A percentile compares a stretch with the other conserved stretches of the same genome.
phyloP scores from a whole-genome alignment of 2,329 filamentous ascomycete genomes.

The Exophiala sideris region DNA sequence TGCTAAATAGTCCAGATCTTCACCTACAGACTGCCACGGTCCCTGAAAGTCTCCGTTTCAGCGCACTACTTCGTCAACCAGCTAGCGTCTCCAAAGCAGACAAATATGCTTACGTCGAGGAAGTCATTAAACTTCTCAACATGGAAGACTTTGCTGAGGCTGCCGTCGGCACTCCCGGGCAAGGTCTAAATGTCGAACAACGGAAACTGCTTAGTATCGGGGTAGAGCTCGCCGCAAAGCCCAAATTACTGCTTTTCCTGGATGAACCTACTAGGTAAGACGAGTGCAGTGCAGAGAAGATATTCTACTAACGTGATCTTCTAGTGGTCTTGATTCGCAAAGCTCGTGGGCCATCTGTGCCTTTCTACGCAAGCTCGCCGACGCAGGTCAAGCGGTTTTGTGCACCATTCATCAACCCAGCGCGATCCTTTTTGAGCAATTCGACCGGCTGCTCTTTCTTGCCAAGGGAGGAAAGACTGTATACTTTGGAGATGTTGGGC shows the following conservation, averaged over 20 bases:
- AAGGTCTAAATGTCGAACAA: constrained; percentile 62
- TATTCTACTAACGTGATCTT: no score
- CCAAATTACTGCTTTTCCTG: constrained; percentile 63
- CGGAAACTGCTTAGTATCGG: constrained; percentile 81
- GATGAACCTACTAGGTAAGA: constrained; percentile 60
- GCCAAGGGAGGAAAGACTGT: constrained; percentile 72
- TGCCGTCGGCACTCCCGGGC: constrained; percentile 64
- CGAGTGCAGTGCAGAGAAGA: no score
- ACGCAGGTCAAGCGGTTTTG: constrained; percentile 52
- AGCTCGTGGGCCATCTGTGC: constrained; percentile 61
- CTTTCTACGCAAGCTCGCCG: constrained; percentile 60
- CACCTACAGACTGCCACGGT: constrained; percentile 81
- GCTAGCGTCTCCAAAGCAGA: constrained; percentile 64
- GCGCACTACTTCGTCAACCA: constrained; percentile 78
- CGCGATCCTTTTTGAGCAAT: constrained; percentile 49
- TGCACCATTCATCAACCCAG: constrained; percentile 58
- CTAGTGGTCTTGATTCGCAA: constrained; percentile 58
- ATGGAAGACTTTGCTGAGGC: constrained; percentile 61
- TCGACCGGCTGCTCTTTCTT: constrained; percentile 75
- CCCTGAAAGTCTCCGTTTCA: constrained; percentile 78
- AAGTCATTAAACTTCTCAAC: constrained; percentile 83
- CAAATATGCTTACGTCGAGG: constrained; percentile 85
- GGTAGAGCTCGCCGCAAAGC: constrained; percentile 74
- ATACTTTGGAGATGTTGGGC: constrained; percentile 80
- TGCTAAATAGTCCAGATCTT: constrained; percentile 54